Evolutionary conservation across 2,329 filamentous ascomycete species (phyloP).

Genomic region (Uncinocarpus reesii): DNA sequence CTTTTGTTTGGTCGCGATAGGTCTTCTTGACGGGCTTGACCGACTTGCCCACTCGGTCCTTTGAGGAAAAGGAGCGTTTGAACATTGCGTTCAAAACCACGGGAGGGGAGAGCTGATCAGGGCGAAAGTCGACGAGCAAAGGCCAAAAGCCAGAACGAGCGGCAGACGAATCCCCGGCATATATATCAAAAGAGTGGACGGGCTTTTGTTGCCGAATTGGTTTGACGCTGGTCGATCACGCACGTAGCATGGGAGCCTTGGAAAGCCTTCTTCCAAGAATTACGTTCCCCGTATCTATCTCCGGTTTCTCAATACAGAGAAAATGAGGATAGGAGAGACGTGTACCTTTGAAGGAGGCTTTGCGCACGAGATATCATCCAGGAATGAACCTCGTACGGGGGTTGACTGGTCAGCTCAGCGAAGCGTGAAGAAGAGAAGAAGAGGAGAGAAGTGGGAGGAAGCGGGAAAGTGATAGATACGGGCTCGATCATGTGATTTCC

Average conservation of each 20-base stretch:
- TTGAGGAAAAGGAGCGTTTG: conserved; percentile 78
- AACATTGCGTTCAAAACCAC: conserved; percentile 53
- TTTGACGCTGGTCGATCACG: conserved; percentile 42
- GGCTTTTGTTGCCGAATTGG: conserved; percentile 28
- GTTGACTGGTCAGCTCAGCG: conserved; percentile 33
- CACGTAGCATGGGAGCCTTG: conserved; percentile 47
- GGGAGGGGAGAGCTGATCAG: conserved; percentile 25
- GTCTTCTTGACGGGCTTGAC: conserved; percentile 66
- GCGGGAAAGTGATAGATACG: conserved; percentile 32
- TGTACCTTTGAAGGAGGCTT: conserved; percentile 23
- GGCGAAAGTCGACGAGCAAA: conserved; percentile 15
- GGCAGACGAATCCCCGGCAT: conserved; percentile 26
- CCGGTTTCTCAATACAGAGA: conserved; percentile 24
- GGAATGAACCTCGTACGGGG: conserved; percentile 22
- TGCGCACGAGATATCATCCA: conserved; percentile 40
- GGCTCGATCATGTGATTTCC: conserved; percentile 15
- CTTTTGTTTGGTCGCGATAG: conserved; percentile 67
- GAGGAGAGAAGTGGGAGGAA: conserved; percentile 27
- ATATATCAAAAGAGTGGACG: conserved; percentile 29
- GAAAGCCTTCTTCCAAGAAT: conserved; percentile 39
- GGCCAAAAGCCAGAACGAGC: conserved; percentile 39
- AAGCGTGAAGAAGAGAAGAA: conserved; percentile 37
- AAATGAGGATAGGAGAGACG: conserved; percentile 23
- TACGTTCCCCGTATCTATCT: conserved; percentile 23
- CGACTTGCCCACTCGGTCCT: conserved; percentile 80